These are phyloP conservation scores for Psilocybe cyanescens DNA, from an alignment of 768 basidiomycete species.

Conservation along the genomic window DNA sequence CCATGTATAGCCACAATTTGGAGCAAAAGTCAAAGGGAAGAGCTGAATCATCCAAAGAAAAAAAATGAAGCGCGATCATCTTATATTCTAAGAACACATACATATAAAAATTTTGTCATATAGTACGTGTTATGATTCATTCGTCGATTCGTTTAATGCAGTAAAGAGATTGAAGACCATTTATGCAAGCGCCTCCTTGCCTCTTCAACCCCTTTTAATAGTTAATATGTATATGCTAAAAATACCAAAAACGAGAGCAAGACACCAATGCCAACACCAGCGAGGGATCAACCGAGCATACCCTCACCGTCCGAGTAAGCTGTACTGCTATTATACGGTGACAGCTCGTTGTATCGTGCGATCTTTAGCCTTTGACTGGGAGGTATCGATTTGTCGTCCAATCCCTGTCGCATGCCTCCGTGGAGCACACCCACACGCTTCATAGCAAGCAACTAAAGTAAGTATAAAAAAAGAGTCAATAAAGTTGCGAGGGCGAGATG, in stretches of 20 bases:
- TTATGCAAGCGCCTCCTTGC: not conserved
- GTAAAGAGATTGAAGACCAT: not conserved
- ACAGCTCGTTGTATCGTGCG: constrained; percentile 64
- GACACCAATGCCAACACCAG: not conserved
- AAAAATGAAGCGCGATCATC: too few relatives aligned
- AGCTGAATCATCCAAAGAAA: too few relatives aligned
- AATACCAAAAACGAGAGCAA: not conserved
- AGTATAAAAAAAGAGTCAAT: constrained; percentile 58
- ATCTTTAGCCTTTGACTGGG: constrained; percentile 77
- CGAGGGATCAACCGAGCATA: constrained; percentile 18
- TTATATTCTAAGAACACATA: too few relatives aligned
- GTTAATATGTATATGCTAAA: not conserved
- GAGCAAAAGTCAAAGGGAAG: too few relatives aligned
- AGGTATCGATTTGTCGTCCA: constrained; percentile 68
- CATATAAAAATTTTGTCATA: too few relatives aligned
- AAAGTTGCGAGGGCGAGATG: constrained; percentile 33
- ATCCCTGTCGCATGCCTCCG: constrained; percentile 50
- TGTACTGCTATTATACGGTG: constrained; percentile 56
- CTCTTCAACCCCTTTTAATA: not conserved
- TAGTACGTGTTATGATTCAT: too few relatives aligned
- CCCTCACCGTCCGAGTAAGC: constrained; percentile 64
- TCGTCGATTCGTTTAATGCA: too few relatives aligned
- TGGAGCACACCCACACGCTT: constrained; percentile 64
- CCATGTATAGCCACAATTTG: too few relatives aligned
- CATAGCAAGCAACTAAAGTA: constrained; percentile 52